A percentile compares a stretch with the other conserved stretches of the same genome.
These are phyloP conservation scores for Fusarium proliferatum DNA, from an alignment of 2,329 filamentous ascomycete genomes.

Conservation along the genomic window DNA sequence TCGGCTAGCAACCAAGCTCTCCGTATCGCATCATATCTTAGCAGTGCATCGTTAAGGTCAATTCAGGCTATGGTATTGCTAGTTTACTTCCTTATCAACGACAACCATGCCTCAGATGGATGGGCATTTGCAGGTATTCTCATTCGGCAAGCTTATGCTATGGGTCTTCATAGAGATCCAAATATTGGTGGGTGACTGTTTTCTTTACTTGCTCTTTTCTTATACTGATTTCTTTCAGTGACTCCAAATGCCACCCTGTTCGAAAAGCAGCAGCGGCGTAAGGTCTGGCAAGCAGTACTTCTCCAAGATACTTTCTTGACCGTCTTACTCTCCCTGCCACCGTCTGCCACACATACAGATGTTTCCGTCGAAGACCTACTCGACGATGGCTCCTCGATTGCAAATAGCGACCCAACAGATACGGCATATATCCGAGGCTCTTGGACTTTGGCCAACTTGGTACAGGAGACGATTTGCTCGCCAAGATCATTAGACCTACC, in stretches of 20 bases:
- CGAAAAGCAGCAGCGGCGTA: conserved; percentile 82
- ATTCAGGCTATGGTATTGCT: conserved; percentile 85
- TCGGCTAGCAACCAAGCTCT: conserved; percentile 83
- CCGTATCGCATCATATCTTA: conserved; percentile 80
- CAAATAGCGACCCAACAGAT: conserved; percentile 71
- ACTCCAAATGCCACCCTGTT: conserved; percentile 73
- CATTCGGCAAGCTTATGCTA: conserved; percentile 81
- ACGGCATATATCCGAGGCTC: conserved; percentile 79
- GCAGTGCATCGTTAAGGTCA: conserved; percentile 76
- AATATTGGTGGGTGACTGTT: conserved; percentile 66
- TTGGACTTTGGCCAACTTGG: conserved; percentile 82
- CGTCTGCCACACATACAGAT: conserved; percentile 82
- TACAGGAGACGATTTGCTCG: conserved; percentile 80
- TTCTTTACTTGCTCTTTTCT: not conserved
- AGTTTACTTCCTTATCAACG: conserved; percentile 86
- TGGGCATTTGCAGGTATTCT: conserved; percentile 85
- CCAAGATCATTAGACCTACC: conserved; percentile 79
- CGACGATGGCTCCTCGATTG: conserved; percentile 69
- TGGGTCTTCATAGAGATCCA: conserved; percentile 83
- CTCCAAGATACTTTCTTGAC: conserved; percentile 86
- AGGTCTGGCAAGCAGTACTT: conserved; percentile 84
- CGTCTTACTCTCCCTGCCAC: conserved; percentile 80
- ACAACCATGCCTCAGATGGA: conserved; percentile 84
- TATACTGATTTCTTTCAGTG: conserved; percentile 54
- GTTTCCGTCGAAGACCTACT: conserved; percentile 79